Evolutionary conservation across 1,284 basidiomycete species (phyloP).

Genomic region (Moesziomyces sp.): DNA sequence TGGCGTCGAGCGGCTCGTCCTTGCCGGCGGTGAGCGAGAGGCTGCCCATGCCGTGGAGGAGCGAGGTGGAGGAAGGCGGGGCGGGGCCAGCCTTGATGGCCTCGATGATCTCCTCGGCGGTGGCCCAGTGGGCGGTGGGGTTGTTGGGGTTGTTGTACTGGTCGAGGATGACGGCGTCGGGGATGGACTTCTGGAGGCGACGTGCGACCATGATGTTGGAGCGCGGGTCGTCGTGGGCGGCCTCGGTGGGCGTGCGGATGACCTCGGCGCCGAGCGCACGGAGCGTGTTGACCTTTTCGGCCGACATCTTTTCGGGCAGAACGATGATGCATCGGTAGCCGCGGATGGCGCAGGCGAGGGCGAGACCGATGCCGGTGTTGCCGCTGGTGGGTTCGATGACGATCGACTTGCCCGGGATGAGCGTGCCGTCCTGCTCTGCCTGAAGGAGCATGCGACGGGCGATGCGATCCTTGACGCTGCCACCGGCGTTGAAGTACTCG

Average conservation of each 20-base stretch:
- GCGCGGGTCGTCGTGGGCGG: conserved; percentile 83
- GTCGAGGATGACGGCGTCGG: conserved; percentile 87
- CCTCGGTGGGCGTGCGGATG: conserved; percentile 90
- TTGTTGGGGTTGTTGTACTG: conserved; percentile 80
- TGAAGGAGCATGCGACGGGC: conserved; percentile 86
- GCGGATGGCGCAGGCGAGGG: conserved; percentile 87
- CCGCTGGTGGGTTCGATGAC: conserved; percentile 90
- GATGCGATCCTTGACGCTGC: conserved; percentile 94
- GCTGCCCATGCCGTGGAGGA: conserved; percentile 64
- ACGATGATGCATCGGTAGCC: conserved; percentile 85
- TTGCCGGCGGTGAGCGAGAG: conserved; percentile 60
- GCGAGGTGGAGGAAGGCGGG: conserved; percentile 54
- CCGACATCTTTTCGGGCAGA: conserved; percentile 91
- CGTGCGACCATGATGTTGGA: conserved; percentile 90
- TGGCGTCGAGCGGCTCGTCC: not conserved
- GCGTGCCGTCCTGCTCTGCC: conserved; percentile 85
- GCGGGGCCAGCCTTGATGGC: conserved; percentile 74
- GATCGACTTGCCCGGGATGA: conserved; percentile 87
- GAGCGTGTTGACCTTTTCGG: conserved; percentile 92
- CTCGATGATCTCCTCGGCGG: conserved; percentile 71
- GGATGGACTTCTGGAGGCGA: conserved; percentile 81
- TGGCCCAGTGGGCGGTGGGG: conserved; percentile 56
- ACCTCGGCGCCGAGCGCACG: conserved; percentile 92
- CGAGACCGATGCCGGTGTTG: conserved; percentile 80
- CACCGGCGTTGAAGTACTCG: conserved; percentile 90